Conservation (phyloP, 768 basidiomycete genomes). For the Hypholoma fasciculare region DNA sequence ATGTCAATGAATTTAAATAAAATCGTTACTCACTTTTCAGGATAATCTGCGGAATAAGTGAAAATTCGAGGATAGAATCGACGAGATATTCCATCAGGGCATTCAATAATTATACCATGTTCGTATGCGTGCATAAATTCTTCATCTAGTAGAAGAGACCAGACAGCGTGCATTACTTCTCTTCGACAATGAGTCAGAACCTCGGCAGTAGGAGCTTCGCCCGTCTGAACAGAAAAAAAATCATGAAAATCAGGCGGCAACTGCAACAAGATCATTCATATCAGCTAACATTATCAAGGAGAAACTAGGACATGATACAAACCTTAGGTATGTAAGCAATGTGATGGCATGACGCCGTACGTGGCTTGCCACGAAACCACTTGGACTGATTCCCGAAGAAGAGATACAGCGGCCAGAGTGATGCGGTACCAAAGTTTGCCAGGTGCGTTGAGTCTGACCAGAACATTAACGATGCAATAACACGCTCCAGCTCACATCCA, state of each 20-base stretch:
- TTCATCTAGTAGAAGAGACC: constrained; percentile 21
- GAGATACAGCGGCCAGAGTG: constrained; percentile 42
- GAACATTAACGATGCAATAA: background rate
- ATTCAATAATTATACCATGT: constrained; percentile 29
- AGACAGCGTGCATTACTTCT: constrained; percentile 30
- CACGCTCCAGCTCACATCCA: constrained; percentile 11
- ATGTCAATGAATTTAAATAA: background rate
- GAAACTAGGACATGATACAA: background rate
- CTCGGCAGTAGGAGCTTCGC: background rate
- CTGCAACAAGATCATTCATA: constrained; percentile 1
- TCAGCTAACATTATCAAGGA: background rate
- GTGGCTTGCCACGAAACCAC: constrained; percentile 30
- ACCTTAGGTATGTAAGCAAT: constrained; percentile 38
- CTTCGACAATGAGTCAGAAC: constrained; percentile 17
- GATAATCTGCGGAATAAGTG: constrained; percentile 35
- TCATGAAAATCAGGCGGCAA: constrained; percentile 14
- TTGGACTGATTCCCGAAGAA: constrained; percentile 22
- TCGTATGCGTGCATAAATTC: constrained; percentile 20
- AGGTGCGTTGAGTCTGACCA: constrained; percentile 12
- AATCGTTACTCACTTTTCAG: constrained; percentile 17
- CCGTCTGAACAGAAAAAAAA: constrained; percentile 3
- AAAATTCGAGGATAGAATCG: constrained; percentile 33
- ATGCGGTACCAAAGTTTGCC: constrained; percentile 28
- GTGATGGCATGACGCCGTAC: constrained; percentile 26
- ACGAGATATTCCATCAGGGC: too few relatives aligned